These are phyloP conservation scores for Conoideocrella luteorostrata DNA, from an alignment of 2,329 filamentous ascomycete species.

Conservation along the genomic window DNA sequence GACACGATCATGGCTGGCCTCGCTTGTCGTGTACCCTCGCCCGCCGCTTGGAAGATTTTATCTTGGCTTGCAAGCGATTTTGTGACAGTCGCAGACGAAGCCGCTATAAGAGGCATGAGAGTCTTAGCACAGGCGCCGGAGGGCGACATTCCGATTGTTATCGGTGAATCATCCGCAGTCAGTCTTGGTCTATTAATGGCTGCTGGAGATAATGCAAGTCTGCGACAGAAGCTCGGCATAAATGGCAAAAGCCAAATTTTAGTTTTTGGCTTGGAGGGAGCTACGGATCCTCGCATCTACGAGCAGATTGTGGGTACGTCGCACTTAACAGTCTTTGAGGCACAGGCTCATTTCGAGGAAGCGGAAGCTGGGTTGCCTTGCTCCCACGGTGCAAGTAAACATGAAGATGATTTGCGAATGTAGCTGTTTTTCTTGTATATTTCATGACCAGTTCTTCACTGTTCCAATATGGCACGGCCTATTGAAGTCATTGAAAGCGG, in stretches of 20 bases:
- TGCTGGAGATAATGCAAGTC: background rate
- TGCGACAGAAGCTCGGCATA: constrained; percentile 9
- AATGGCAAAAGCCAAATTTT: constrained; percentile 8
- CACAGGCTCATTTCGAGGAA: too few relatives aligned
- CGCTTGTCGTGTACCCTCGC: constrained; percentile 11
- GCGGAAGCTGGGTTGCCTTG: too few relatives aligned
- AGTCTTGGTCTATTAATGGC: constrained; percentile 10
- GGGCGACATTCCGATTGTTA: constrained; percentile 11
- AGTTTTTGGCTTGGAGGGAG: constrained; percentile 12
- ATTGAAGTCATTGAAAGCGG: too few relatives aligned
- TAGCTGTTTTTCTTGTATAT: too few relatives aligned
- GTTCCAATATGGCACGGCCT: too few relatives aligned
- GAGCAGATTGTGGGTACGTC: constrained; percentile 8
- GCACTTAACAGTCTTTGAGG: constrained; percentile 8
- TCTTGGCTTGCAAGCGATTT: constrained; percentile 14
- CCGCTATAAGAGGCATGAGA: constrained; percentile 12
- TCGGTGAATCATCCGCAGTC: constrained; percentile 12
- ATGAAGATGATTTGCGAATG: too few relatives aligned
- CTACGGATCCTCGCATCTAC: constrained; percentile 11
- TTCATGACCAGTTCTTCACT: too few relatives aligned
- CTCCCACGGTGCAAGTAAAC: too few relatives aligned
- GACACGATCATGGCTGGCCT: constrained; percentile 12
- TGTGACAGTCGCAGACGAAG: constrained; percentile 9
- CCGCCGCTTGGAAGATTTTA: constrained; percentile 13
- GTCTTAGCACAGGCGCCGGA: constrained; percentile 6